Evolutionary conservation across 2,329 filamentous ascomycete genomes (phyloP), one percentile per base, ranked within the genome.

Genomic region (Aspergillus sp.): DNA sequence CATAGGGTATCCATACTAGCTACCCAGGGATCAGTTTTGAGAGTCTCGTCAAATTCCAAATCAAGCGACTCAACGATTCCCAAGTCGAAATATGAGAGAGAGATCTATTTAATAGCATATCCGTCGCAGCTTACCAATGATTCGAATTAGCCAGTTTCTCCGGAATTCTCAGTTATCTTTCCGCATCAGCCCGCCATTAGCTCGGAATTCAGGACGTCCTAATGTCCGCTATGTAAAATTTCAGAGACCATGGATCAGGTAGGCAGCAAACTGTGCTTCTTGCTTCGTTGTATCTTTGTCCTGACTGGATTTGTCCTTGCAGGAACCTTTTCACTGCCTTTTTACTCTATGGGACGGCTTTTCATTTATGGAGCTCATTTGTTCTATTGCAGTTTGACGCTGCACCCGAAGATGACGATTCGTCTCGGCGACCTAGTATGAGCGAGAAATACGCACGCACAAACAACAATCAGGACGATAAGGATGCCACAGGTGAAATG

Each of bases 201-300:
- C 54, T 52, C 50, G 49, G 38, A 41, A 46, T 47, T 47, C 55
- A 48, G 48, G 45, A 38, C 30, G 49, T 43, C 45, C 55, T 17
- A 63, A 60, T 44, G 51, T 65, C 30, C 63, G 58, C 20, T 60
- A 61, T 56, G 64, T 67, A 48, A 66, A 58, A 45, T 59, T 66
- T 44, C 60, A 59, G 48, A 61, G 57, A 52, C 65, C 63, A 41
- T 64, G 65, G 66, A 47, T 67, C 35, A 61, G 61, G 66, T 68
- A 48, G 44, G 53, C 47, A n/a, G 39, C 25, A 39, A 33, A 27
- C 17, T 15, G 3, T 6, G 13, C 15, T 44, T 13, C 9, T 10
- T 32, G 10, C 19, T 35, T 25, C 20, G 20, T 27, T 7, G 3
- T 43, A 27, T 37, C 39, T 39, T 41, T 41, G 17, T 42, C 23